These are phyloP conservation scores for Coemansia guatemalensis DNA, from an alignment of 192 early-diverging fungal genomes.

Conservation along the genomic window DNA sequence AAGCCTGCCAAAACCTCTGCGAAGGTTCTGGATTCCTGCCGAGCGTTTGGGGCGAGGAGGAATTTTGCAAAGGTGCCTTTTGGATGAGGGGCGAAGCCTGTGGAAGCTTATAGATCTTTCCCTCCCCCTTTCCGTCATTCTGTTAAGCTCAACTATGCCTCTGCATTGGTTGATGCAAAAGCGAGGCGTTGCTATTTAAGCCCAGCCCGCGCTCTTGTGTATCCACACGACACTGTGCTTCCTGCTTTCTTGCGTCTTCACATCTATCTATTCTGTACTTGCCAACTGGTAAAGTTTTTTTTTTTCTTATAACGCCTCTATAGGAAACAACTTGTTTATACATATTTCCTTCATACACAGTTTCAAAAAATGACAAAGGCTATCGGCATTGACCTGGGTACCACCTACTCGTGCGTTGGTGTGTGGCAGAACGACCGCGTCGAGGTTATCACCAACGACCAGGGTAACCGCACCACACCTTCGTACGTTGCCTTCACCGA, in stretches of 20 bases:
- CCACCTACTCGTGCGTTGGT: conserved; percentile 61
- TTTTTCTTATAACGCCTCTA: conserved; percentile 9
- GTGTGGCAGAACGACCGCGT: conserved; percentile 79
- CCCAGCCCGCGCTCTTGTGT: neutral
- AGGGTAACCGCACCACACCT: conserved; percentile 98
- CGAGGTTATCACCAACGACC: conserved; percentile 98
- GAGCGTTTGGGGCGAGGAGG: neutral
- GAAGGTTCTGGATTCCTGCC: neutral
- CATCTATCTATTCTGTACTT: neutral
- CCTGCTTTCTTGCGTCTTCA: neutral
- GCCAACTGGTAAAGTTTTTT: neutral
- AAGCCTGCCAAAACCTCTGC: neutral
- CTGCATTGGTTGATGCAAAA: neutral
- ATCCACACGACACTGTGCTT: neutral
- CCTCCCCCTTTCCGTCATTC: conserved; percentile 4
- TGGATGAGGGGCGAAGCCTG: conserved; percentile 16
- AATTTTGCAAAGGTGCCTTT: neutral
- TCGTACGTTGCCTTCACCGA: conserved; percentile 97
- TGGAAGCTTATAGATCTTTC: conserved; percentile 39
- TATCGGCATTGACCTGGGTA: conserved; percentile 65
- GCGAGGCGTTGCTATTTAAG: neutral
- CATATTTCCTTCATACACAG: conserved; percentile 4
- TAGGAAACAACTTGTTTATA: conserved; percentile 3
- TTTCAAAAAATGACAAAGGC: conserved; percentile 49
- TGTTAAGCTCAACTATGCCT: neutral